A percentile compares a stretch with the other conserved stretches of the same genome.
Conservation (phyloP, 345 rosid genomes). For the Arabis alpina region DNA sequence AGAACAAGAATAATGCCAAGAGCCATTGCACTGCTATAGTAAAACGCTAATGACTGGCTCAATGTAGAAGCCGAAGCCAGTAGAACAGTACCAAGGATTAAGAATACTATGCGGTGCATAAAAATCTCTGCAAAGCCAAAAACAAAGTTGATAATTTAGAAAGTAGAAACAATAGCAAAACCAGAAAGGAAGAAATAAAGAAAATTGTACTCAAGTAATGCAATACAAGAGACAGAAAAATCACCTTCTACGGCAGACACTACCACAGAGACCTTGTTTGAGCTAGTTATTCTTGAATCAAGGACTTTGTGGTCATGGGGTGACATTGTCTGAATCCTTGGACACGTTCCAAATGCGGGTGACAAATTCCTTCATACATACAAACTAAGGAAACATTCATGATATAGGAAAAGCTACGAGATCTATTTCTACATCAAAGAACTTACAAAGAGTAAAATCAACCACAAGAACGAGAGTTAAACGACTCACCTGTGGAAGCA, state of each 20-base stretch:
- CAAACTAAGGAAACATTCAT: background rate
- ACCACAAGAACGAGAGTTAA: conserved; percentile 1
- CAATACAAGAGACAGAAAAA: no score
- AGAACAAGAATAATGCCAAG: conserved; percentile 86
- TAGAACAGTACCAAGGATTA: conserved; percentile 62
- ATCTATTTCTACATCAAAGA: no score
- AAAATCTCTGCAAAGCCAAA: conserved; percentile 59
- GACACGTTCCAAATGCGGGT: conserved; percentile 77
- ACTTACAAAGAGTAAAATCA: no score
- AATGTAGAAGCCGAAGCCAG: conserved; percentile 63
- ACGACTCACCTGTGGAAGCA: conserved; percentile 83
- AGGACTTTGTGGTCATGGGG: conserved; percentile 83
- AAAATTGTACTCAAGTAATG: no score
- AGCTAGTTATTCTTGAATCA: conserved; percentile 60
- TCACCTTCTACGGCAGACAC: conserved; percentile 71
- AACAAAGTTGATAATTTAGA: conserved; percentile 4
- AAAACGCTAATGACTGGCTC: conserved; percentile 82
- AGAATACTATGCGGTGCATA: conserved; percentile 65
- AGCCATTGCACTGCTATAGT: conserved; percentile 92
- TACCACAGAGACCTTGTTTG: conserved; percentile 51
- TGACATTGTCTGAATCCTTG: conserved; percentile 81
- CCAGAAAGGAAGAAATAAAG: no score
- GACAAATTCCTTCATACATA: conserved; percentile 68
- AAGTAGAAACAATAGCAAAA: conserved; percentile 18
- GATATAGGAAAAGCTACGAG: background rate